phyloP scores from a whole-genome alignment of 805 yeast species.

The Jamesozyma gamospora region DNA sequence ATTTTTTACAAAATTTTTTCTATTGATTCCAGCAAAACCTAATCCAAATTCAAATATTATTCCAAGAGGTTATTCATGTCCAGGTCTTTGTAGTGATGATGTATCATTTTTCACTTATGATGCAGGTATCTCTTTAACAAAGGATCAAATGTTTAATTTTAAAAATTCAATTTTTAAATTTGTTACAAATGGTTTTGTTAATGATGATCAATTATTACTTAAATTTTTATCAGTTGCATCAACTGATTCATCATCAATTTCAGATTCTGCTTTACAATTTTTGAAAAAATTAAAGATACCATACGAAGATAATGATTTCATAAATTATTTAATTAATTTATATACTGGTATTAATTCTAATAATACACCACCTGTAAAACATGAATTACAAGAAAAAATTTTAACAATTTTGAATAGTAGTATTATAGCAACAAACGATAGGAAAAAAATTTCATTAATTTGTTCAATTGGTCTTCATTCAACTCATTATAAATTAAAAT shows the following conservation, averaged over 20 bases:
- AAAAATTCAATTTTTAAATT: conserved; percentile 33
- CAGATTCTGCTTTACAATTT: conserved; percentile 43
- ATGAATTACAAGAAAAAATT: conserved; percentile 47
- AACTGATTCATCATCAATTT: conserved; percentile 45
- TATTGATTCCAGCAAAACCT: conserved; percentile 40
- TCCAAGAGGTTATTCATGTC: conserved; percentile 40
- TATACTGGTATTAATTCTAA: conserved; percentile 39
- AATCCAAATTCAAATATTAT: conserved; percentile 28
- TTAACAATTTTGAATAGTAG: conserved; percentile 43
- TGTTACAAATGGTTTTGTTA: conserved; percentile 30
- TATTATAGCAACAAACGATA: conserved; percentile 36
- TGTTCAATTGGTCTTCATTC: conserved; percentile 54
- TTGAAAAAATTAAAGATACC: conserved; percentile 43
- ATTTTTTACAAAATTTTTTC: conserved; percentile 46
- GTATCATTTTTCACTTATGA: conserved; percentile 53
- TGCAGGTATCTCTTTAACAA: conserved; percentile 54
- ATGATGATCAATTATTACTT: conserved; percentile 31
- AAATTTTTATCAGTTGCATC: conserved; percentile 54
- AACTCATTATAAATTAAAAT: conserved; percentile 40
- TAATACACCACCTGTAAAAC: conserved; percentile 43
- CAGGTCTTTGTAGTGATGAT: conserved; percentile 54
- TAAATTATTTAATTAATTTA: conserved; percentile 37
- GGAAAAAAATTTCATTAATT: conserved; percentile 35
- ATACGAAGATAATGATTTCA: conserved; percentile 38
- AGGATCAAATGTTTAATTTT: conserved; percentile 35